phyloP scores from a whole-genome alignment of 345 rosid genomes.

The Hypericum androsaemum region DNA sequence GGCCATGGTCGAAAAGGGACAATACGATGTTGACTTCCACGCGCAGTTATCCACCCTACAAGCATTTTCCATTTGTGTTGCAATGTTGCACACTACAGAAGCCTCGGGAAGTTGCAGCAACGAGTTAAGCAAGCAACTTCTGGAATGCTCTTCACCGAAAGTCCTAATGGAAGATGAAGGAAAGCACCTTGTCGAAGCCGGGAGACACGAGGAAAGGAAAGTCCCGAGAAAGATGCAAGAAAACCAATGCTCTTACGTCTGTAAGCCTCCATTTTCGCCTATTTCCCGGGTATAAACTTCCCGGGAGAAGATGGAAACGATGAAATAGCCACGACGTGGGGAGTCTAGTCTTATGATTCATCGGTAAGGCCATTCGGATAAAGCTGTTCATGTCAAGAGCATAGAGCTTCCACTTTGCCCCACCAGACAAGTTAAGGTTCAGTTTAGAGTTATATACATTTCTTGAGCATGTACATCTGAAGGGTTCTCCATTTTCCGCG shows the following conservation, averaged over 20 bases:
- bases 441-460: too few species aligned
- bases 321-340: too few species aligned
- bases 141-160: constrained; percentile 47
- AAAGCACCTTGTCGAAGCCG: constrained; percentile 50
- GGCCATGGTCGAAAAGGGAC: constrained; percentile 45
- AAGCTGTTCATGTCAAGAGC: too few species aligned
- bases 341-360: too few species aligned
- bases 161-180: constrained; percentile 62
- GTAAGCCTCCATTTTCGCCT: constrained; percentile 87
- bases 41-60: constrained; percentile 77
- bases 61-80: constrained; percentile 83
- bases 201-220: constrained; percentile 46
- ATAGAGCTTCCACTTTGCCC: too few species aligned
- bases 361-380: too few species aligned
- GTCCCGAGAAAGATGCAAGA: constrained; percentile 30
- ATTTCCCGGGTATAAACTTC: constrained; percentile 59
- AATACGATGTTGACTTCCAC: constrained; percentile 76
- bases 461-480: too few species aligned
- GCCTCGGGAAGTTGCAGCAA: constrained; percentile 21
- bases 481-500: too few species aligned
- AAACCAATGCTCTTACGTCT: constrained; percentile 43
- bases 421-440: too few species aligned
- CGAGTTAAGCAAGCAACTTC: constrained; percentile 24
- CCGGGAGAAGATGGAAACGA: too few species aligned
- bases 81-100: constrained; percentile 49